Evolutionary conservation across 164 flowering plant species (phyloP).

Genomic region (Tinospora cordifolia): DNA sequence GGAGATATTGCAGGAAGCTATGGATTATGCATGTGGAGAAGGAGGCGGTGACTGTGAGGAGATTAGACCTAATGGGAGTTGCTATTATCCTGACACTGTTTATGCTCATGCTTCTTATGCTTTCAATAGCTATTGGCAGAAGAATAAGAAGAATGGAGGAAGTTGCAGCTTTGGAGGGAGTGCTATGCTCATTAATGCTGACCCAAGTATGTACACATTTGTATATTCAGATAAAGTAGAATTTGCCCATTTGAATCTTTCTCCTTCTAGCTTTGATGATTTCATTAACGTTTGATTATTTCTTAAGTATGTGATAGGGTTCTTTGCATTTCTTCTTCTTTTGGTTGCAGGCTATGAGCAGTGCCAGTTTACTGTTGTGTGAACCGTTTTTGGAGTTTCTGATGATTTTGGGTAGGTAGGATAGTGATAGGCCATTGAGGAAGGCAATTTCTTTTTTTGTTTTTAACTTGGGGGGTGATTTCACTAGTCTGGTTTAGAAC

Average conservation of each 20-base stretch:
- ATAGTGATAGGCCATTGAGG: not conserved
- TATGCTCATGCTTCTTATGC: conserved; percentile 92
- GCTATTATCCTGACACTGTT: conserved; percentile 57
- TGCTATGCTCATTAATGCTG: conserved; percentile 74
- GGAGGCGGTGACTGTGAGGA: conserved; percentile 79
- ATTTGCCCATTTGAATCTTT: too few species aligned
- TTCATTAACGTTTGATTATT: not conserved
- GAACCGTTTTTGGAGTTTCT: not conserved
- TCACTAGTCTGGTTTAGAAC: too few species aligned
- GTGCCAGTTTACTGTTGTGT: not conserved
- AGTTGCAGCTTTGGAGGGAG: conserved; percentile 87
- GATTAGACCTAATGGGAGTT: conserved; percentile 60
- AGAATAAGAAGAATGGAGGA: conserved; percentile 63
- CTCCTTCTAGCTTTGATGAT: not conserved
- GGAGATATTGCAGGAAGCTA: conserved; percentile 61
- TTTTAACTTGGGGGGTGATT: not conserved
- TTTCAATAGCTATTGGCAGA: conserved; percentile 94
- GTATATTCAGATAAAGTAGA: too few species aligned
- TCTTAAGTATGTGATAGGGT: not conserved
- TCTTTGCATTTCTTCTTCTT: not conserved
- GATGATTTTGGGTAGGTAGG: not conserved
- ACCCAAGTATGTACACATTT: conserved; percentile 58
- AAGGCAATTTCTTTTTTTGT: not conserved
- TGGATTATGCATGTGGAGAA: conserved; percentile 89
- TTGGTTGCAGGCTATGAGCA: not conserved